Conservation (phyloP, 1,284 basidiomycete genomes). For the Heterobasidion annosum region DNA sequence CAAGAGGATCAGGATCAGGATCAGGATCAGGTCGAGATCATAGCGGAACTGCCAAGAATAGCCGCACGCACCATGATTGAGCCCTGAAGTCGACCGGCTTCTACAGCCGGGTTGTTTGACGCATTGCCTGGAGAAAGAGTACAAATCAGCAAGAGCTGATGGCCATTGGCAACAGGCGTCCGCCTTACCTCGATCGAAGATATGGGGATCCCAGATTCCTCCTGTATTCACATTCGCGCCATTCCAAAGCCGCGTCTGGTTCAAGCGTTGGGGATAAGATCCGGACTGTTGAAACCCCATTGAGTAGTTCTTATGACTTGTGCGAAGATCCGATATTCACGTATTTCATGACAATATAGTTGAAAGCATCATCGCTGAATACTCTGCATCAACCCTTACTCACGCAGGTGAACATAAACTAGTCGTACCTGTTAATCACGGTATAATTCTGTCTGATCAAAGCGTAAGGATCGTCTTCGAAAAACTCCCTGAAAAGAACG, state of each 20-base stretch:
- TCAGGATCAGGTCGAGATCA: background rate
- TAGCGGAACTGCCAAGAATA: background rate
- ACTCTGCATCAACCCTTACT: slow-evolving; percentile 4
- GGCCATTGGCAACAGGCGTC: too few species aligned
- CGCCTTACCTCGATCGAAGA: slow-evolving; percentile 17
- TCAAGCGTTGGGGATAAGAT: slow-evolving; percentile 18
- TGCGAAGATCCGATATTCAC: slow-evolving; percentile 1
- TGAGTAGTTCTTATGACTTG: background rate
- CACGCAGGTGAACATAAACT: background rate
- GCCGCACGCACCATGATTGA: slow-evolving; percentile 15
- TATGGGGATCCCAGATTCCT: slow-evolving; percentile 21
- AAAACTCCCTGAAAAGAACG: slow-evolving; percentile 19
- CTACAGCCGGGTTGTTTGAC: slow-evolving; percentile 18
- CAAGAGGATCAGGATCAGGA: background rate
- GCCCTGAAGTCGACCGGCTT: slow-evolving; percentile 16
- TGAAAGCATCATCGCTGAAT: slow-evolving; percentile 21
- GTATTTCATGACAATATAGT: slow-evolving; percentile 25
- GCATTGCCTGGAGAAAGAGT: slow-evolving; percentile 11
- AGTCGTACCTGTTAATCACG: slow-evolving; percentile 18
- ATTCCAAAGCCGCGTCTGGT: slow-evolving; percentile 19
- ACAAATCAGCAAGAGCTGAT: too few species aligned
- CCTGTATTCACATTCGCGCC: slow-evolving; percentile 18
- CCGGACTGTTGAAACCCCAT: slow-evolving; percentile 9
- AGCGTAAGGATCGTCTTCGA: slow-evolving; percentile 20
- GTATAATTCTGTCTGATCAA: slow-evolving; percentile 20